phyloP scores from a whole-genome alignment of 1,139 yeast species.

The Williopsis jadinii region DNA sequence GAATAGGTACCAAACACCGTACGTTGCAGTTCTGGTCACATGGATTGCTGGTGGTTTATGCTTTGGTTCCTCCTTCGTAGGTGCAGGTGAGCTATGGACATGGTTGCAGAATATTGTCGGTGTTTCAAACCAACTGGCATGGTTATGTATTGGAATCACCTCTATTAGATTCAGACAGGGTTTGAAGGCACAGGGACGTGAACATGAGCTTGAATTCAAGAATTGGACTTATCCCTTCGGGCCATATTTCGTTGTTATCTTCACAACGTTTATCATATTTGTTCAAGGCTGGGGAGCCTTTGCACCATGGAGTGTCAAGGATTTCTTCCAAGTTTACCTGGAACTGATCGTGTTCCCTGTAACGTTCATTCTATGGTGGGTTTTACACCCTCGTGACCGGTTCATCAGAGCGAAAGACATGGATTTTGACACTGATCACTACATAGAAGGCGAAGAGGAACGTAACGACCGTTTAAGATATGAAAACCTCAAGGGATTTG shows the following conservation, averaged over 20 bases:
- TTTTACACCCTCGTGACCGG: conserved; percentile 35
- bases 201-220: conserved; percentile 28
- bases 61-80: conserved; percentile 30
- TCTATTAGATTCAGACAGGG: conserved; percentile 48
- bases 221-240: conserved; percentile 59
- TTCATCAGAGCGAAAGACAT: conserved; percentile 44
- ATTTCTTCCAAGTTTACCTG: conserved; percentile 41
- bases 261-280: conserved; percentile 40
- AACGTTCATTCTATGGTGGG: conserved; percentile 43
- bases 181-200: conserved; percentile 34
- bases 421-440: conserved; percentile 59
- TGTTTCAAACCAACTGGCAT: conserved; percentile 32
- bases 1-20: conserved; percentile 42
- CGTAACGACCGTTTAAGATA: conserved; percentile 29
- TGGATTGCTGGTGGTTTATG: conserved; percentile 31
- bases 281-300: conserved; percentile 62
- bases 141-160: conserved; percentile 35
- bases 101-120: conserved; percentile 34
- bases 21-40: conserved; percentile 31
- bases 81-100: conserved; percentile 30
- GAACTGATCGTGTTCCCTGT: conserved; percentile 43
- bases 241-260: conserved; percentile 47
- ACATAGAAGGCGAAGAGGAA: conserved; percentile 46
- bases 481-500: conserved; percentile 6
- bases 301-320: conserved; percentile 46